These are phyloP conservation scores for Warburgia ugandensis DNA, from an alignment of 164 flowering plant genomes.

Conservation along the genomic window DNA sequence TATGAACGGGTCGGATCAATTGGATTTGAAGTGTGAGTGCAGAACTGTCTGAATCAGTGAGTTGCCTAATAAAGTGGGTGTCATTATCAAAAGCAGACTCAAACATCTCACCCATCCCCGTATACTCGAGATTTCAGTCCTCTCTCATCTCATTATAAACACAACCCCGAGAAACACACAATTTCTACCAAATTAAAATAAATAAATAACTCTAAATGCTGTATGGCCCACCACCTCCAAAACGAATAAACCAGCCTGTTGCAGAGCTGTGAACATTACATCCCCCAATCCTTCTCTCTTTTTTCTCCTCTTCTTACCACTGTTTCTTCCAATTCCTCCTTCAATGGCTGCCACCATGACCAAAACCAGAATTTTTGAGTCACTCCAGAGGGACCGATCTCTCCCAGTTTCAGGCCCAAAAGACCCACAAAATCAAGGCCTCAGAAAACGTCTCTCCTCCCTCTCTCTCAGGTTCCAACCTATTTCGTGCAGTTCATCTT, in stretches of 20 bases:
- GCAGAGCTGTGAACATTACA: slow-evolving; percentile 17
- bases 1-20: too few species aligned
- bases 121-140: too few species aligned
- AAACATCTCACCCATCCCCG: too few species aligned
- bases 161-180: too few species aligned
- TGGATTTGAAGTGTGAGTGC: too few species aligned
- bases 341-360: slow-evolving; percentile 2
- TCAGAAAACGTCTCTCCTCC: slow-evolving; percentile 50
- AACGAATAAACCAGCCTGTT: slow-evolving; percentile 27
- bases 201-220: too few species aligned
- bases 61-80: too few species aligned
- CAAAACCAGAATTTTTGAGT: slow-evolving; percentile 20
- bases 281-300: slow-evolving; percentile 1
- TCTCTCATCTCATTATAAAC: too few species aligned
- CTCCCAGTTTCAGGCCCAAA: slow-evolving; percentile 23
- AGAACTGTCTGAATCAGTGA: too few species aligned
- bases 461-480: slow-evolving; percentile 41
- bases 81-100: too few species aligned
- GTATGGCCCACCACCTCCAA: slow-evolving; percentile 6
- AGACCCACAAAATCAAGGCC: slow-evolving; percentile 12
- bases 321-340: neutral
- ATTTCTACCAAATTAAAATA: too few species aligned
- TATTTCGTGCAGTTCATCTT: slow-evolving; percentile 26
- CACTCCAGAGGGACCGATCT: slow-evolving; percentile 13
- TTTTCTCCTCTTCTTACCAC: neutral